A percentile compares a stretch with the other conserved stretches of the same genome.
Conservation (phyloP, 2,329 filamentous ascomycete genomes). For the Fusarium anguioides region DNA sequence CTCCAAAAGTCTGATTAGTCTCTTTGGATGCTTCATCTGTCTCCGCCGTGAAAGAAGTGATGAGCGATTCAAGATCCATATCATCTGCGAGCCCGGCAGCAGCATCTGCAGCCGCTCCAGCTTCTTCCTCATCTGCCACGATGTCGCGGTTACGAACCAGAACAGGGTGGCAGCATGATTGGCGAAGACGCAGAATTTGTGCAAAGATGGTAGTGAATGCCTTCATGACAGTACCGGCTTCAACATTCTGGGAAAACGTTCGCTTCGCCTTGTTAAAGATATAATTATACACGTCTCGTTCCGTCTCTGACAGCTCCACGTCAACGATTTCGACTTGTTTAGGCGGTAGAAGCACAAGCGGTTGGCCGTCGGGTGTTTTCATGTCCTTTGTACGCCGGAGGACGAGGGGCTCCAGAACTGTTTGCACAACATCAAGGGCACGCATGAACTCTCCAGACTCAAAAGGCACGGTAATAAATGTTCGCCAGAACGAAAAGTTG, state of each 20-base stretch:
- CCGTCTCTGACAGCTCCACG: constrained; percentile 84
- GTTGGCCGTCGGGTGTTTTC: constrained; percentile 86
- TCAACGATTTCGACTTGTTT: constrained; percentile 87
- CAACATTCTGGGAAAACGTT: constrained; percentile 86
- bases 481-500: constrained; percentile 99
- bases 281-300: constrained; percentile 92
- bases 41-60: constrained; percentile 82
- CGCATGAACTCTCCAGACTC: constrained; percentile 95
- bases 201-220: constrained; percentile 98
- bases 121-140: constrained; percentile 88
- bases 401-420: constrained; percentile 94
- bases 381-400: constrained; percentile 96
- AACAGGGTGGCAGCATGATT: constrained; percentile 93
- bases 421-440: constrained; percentile 95
- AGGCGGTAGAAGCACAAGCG: constrained; percentile 82
- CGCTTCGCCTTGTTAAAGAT: constrained; percentile 86
- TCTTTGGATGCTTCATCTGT: constrained; percentile 74
- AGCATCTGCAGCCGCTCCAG: constrained; percentile 77
- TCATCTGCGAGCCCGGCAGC: constrained; percentile 88
- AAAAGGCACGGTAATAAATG: constrained; percentile 97
- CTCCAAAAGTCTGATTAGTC: constrained; percentile 71
- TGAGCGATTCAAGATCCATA: constrained; percentile 91
- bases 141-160: constrained; percentile 87
- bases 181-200: constrained; percentile 90
- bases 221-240: constrained; percentile 92